Base-by-base conservation (phyloP, 129 eudicot genomes). In the Helianthus tuberosus region DNA sequence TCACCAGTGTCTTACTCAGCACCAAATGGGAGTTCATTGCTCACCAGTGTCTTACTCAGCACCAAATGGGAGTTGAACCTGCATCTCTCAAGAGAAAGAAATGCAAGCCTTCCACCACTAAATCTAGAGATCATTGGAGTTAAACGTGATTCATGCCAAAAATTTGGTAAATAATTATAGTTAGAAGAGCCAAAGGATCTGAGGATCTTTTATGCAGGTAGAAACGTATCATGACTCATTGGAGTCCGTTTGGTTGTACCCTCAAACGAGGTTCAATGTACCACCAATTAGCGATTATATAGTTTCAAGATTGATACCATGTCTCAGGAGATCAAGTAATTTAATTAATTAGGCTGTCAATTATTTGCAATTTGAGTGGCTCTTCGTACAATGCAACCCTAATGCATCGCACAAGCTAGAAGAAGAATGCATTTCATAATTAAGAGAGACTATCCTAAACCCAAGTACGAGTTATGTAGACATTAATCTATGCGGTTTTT, bases 271-370 rank as follows among this genome's bases (percentile, higher is more conserved):
- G 78, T 79, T 64, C 83, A 72, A 32, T 72, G 81, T 49, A 77
- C 60, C 57, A 63, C 17, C 43, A 69, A 8, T 6, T 6, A 17
- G 39, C 29, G 35, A 20, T 62, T 62, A 17, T 69, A 62, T 59
- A 32, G 12, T 66, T 61, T 61, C 83, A 79, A 79, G 78, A 72
- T 16, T 64, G 78, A 79, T 79, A 66, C 54, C 82, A 79, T 64
- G 82, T 72, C 82, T 79, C 78, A 64, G 41, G 73, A 71, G 65
- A 64, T 79, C 78, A 64, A 53, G 66, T 43, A 61, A 32, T 60
- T 20, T 43, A 61, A 32, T 41, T 29, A 13, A 61, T 79, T 32
- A 44, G 74, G 78, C 69, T 72, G 72, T 64, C 35, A 52, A 44
- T 71, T 58, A 71, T 78, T 25, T 71, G 82, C 59, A 46, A 39